Base-by-base conservation (phyloP, 257 asterid genomes). In the Capsicum baccatum region DNA sequence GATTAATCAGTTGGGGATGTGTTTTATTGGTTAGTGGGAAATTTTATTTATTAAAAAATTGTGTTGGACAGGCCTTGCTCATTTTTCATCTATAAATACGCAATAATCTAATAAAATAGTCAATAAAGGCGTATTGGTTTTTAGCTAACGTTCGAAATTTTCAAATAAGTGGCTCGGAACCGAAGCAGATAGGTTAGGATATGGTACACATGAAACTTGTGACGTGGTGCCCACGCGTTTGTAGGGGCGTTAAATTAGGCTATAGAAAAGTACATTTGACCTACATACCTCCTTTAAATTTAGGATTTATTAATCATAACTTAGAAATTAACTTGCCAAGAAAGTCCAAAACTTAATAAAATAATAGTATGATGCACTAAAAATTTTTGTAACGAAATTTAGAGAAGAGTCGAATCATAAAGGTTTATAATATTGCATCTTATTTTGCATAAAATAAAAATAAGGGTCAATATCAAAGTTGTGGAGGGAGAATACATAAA, bases 141-240 rank as follows among this genome's bases (percentile, higher is more conserved):
- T 26, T 8, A 47, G 26, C 81, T 87, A 94, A 94, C 97, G 98
- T 92, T 93, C 97, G 86, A 88, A 92, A 47, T 79, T 4, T 94
- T 94, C 95, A 92, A 94, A 93, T 85, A 71, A 5, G 58, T 70
- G 94, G 95, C 85, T 91, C 86, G 95, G 92, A 76, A 6, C 90
- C 95, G 89, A 85, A 89, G 89, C 94, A 88, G 83, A 35, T 42
- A 71, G 90, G 89, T 85, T 59, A 54, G 88, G 89, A 69, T 37
- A 79, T 66, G 9, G 10, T 39, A 54, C 15, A 54, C 2, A 78
- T 14, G 64, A 7, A 78, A 8, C 81, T 78, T 54, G 6, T 1
- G 64, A 78, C 26, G 81, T 78, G 81, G 64, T 54, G 48, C 6
- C 12, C 81, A 78, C 81, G 81, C 81, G 64, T 14, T 54, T 78